A percentile compares a stretch with the other conserved stretches of the same genome.
Conservation (phyloP, 352 stramenopile species). For the Thalassiosira delicatula region DNA sequence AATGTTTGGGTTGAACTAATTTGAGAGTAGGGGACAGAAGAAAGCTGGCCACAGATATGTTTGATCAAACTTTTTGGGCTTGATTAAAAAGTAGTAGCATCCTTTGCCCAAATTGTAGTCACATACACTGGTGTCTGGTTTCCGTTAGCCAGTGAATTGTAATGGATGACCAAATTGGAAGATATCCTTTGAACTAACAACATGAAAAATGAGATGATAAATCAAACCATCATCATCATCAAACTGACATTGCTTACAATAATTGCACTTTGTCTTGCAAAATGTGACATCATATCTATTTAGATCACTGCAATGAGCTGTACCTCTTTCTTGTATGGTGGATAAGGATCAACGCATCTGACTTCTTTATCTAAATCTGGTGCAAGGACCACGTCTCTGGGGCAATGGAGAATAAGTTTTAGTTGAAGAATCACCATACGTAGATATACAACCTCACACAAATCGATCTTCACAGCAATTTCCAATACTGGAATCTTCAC, state of each 20-base stretch:
- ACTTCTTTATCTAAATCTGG: too few species aligned
- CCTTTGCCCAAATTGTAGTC: slow-evolving; percentile 9
- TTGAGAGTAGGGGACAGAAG: not conserved
- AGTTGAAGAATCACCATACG: too few species aligned
- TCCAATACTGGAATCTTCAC: too few species aligned
- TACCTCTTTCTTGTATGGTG: too few species aligned
- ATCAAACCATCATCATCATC: not conserved
- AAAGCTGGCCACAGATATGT: slow-evolving; percentile 5
- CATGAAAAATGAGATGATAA: not conserved
- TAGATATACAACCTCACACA: too few species aligned
- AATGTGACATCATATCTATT: too few species aligned
- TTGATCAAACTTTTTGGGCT: not conserved
- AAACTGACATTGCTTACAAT: slow-evolving; percentile 4
- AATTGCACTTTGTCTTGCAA: slow-evolving; percentile 14
- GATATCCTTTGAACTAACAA: slow-evolving; percentile 2
- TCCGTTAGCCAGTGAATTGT: not conserved
- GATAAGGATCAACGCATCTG: too few species aligned
- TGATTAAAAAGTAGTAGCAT: slow-evolving; percentile 6
- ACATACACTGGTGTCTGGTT: not conserved
- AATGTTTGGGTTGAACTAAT: not conserved
- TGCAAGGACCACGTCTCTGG: too few species aligned
- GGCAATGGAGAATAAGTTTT: too few species aligned
- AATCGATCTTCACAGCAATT: too few species aligned
- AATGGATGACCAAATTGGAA: not conserved
- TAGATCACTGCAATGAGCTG: too few species aligned